Conservation (phyloP, 495 filamentous ascomycete species). For the Oleoguttula mirabilis region DNA sequence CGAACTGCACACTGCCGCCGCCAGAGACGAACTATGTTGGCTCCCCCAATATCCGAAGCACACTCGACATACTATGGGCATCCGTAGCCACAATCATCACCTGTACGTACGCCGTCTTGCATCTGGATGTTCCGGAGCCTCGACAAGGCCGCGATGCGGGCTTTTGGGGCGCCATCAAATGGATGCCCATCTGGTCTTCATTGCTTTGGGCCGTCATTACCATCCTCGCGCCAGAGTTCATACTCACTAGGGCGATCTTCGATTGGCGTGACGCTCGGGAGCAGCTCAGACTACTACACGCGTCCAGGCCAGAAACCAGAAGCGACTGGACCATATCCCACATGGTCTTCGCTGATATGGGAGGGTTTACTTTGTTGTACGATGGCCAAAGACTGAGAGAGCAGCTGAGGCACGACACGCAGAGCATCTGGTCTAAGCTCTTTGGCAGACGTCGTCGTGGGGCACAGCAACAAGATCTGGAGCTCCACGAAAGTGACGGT, state of each 20-base stretch:
- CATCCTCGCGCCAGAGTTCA: constrained; percentile 5
- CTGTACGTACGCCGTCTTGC: constrained; percentile 7
- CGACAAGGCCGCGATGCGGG: background rate
- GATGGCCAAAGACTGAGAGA: too few species aligned
- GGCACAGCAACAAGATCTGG: too few species aligned
- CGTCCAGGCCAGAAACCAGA: background rate
- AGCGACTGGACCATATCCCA: background rate
- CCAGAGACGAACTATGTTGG: too few species aligned
- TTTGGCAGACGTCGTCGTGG: too few species aligned
- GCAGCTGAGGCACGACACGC: background rate
- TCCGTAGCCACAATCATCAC: constrained; percentile 3
- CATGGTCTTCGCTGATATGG: constrained; percentile 5
- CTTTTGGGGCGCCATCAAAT: too few species aligned
- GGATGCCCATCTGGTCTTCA: too few species aligned
- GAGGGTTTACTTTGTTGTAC: constrained; percentile 2
- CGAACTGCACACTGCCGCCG: too few species aligned
- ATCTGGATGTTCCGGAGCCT: constrained; percentile 1
- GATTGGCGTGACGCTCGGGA: constrained; percentile 1
- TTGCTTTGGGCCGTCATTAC: constrained; percentile 2
- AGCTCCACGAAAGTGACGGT: too few species aligned
- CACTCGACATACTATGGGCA: background rate
- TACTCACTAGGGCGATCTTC: constrained; percentile 3
- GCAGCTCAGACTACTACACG: background rate
- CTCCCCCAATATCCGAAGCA: constrained; percentile 1
- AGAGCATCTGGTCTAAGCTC: too few species aligned